These are phyloP conservation scores for Bipolaris oryzae DNA, from an alignment of 2,329 filamentous ascomycete genomes.

Conservation along the genomic window DNA sequence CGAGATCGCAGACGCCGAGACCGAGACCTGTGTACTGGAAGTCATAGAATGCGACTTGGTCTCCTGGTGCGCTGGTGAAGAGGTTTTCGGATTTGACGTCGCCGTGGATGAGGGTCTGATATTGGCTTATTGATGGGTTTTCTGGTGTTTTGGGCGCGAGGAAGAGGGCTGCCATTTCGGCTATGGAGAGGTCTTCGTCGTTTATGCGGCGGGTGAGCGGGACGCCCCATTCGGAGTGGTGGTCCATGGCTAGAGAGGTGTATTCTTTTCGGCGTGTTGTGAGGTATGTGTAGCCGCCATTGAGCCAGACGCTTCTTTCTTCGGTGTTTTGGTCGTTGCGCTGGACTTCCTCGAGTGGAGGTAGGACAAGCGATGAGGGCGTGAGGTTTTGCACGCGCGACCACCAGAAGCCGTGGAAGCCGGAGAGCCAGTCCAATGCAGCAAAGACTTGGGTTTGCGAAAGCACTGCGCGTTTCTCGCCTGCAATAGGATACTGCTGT, in stretches of 20 bases:
- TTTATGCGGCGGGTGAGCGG: constrained; percentile 53
- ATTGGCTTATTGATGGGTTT: constrained; percentile 46
- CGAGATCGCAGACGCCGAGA: constrained; percentile 68
- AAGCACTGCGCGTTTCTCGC: constrained; percentile 60
- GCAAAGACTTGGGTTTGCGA: constrained; percentile 57
- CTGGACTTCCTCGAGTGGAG: constrained; percentile 61
- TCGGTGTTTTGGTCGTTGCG: constrained; percentile 34
- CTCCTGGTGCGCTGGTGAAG: constrained; percentile 60
- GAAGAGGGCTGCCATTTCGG: constrained; percentile 61
- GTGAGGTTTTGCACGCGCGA: constrained; percentile 31
- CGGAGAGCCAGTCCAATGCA: constrained; percentile 66
- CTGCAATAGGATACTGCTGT: constrained; percentile 60
- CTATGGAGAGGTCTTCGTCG: constrained; percentile 46
- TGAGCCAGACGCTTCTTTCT: constrained; percentile 59
- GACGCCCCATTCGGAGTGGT: constrained; percentile 61
- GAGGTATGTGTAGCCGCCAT: constrained; percentile 73
- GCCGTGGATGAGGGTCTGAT: constrained; percentile 67
- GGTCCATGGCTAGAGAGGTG: constrained; percentile 53
- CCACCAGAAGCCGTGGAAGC: constrained; percentile 66
- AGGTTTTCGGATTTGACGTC: constrained; percentile 74
- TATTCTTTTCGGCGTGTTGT: constrained; percentile 67
- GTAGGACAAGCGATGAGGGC: constrained; percentile 53
- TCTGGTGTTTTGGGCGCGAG: constrained; percentile 51
- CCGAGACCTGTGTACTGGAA: constrained; percentile 72
- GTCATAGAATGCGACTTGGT: constrained; percentile 68